Evolutionary conservation across 257 asterid genomes (phyloP).

Genomic region (Rauvolfia tetraphylla): DNA sequence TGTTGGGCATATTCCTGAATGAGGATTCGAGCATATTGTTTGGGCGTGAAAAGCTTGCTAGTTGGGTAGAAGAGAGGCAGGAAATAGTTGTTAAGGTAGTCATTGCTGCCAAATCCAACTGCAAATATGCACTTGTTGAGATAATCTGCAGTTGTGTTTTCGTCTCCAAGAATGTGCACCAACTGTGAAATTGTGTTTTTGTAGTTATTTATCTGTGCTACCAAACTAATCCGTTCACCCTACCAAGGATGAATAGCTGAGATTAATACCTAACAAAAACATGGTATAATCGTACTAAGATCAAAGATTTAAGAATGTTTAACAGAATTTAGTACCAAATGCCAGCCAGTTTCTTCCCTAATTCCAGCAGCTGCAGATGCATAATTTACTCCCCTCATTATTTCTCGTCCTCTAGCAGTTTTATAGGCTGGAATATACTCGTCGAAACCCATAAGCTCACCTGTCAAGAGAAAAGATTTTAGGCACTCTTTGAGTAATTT

Average conservation of each 20-base stretch:
- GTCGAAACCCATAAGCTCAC: slow-evolving; percentile 65
- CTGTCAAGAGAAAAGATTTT: slow-evolving; percentile 25
- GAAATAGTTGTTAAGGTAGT: slow-evolving; percentile 53
- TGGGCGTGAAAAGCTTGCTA: slow-evolving; percentile 33
- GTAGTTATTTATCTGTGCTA: slow-evolving; percentile 68
- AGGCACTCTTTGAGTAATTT: too few species aligned
- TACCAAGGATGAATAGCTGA: neutral
- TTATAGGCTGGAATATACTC: slow-evolving; percentile 57
- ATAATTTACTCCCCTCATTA: slow-evolving; percentile 70
- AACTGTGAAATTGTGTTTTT: slow-evolving; percentile 62
- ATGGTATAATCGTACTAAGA: neutral
- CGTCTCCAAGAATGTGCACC: slow-evolving; percentile 34
- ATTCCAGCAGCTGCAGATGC: slow-evolving; percentile 95
- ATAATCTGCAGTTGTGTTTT: slow-evolving; percentile 31
- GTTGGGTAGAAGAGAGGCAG: slow-evolving; percentile 39
- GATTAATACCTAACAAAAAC: neutral
- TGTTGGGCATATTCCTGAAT: slow-evolving; percentile 37
- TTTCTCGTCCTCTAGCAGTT: slow-evolving; percentile 47
- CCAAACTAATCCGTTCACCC: slow-evolving; percentile 66
- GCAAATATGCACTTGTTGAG: slow-evolving; percentile 38
- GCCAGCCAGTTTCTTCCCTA: slow-evolving; percentile 75
- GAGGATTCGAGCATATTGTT: slow-evolving; percentile 38
- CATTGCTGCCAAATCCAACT: slow-evolving; percentile 48
- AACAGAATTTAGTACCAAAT: slow-evolving; percentile 49
- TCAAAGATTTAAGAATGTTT: neutral